Conservation (phyloP, 345 rosid genomes). For the Salix caprea region DNA sequence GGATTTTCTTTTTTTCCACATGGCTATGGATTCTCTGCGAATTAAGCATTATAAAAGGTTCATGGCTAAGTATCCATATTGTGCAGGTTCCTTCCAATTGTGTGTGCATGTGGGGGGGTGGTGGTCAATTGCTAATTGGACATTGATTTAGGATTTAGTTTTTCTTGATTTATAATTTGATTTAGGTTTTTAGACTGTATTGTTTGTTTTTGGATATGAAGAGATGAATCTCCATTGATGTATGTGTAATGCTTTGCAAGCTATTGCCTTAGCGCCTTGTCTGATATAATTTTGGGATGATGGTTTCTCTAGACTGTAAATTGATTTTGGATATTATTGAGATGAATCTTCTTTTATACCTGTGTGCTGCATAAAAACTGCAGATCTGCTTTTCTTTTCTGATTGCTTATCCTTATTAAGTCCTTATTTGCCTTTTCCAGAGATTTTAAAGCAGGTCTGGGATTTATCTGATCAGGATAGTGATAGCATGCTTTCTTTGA, state of each 20-base stretch:
- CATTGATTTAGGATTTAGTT: neutral
- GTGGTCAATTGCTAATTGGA: neutral
- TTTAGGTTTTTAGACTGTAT: neutral
- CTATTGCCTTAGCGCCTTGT: neutral
- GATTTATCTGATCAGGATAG: constrained; percentile 96
- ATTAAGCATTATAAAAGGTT: neutral
- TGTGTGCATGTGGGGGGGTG: neutral
- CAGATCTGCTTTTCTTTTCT: neutral
- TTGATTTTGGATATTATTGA: neutral
- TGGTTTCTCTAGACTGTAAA: neutral
- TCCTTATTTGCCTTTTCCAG: constrained; percentile 31
- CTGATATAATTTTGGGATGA: neutral
- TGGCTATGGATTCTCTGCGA: neutral
- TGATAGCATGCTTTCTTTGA: constrained; percentile 98
- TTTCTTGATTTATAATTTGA: neutral
- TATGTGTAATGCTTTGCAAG: neutral
- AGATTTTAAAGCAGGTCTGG: constrained; percentile 96
- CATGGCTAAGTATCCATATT: neutral
- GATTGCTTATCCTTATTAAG: neutral
- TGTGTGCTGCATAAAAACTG: neutral
- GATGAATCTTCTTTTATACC: neutral
- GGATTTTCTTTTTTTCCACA: neutral
- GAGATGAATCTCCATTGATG: neutral
- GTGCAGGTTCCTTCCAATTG: neutral
- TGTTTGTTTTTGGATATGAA: too few species aligned